phyloP scores from a whole-genome alignment of 257 asterid genomes.

The Ophiorrhiza pumila region DNA sequence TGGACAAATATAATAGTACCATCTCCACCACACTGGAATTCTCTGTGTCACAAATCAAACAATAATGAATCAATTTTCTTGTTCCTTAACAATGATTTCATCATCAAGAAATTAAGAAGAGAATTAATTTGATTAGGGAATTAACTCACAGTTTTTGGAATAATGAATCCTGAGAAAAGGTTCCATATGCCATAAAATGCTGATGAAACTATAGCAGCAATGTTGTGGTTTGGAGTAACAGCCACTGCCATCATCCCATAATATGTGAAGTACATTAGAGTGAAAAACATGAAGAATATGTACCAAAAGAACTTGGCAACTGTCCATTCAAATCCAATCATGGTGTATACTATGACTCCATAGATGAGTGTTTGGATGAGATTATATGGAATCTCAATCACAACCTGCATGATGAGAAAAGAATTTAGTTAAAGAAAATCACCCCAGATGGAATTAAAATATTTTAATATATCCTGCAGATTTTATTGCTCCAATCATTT shows the following conservation, averaged over 20 bases:
- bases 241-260: conserved; percentile 90
- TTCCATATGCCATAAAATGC: conserved; percentile 87
- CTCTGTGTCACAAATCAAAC: conserved; percentile 24
- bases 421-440: background rate
- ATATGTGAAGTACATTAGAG: conserved; percentile 75
- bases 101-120: too few relatives aligned
- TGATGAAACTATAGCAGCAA: conserved; percentile 71
- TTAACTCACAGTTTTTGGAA: conserved; percentile 26
- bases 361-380: conserved; percentile 63
- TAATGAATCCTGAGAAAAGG: conserved; percentile 47
- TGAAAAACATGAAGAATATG: conserved; percentile 67
- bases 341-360: conserved; percentile 65
- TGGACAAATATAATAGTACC: conserved; percentile 41
- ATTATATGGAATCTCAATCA: conserved; percentile 74
- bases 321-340: conserved; percentile 83
- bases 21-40: conserved; percentile 51
- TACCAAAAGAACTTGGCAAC: conserved; percentile 70
- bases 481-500: too few relatives aligned
- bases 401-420: conserved; percentile 47
- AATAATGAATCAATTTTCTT: background rate
- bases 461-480: background rate
- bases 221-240: conserved; percentile 66
- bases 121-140: too few relatives aligned
- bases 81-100: too few relatives aligned
- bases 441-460: too few relatives aligned